Percentiles rank a stretch among this genome's conserved stretches.
These are phyloP conservation scores for Xerocomellus chrysenteron DNA, from an alignment of 768 basidiomycete genomes.

Conservation along the genomic window DNA sequence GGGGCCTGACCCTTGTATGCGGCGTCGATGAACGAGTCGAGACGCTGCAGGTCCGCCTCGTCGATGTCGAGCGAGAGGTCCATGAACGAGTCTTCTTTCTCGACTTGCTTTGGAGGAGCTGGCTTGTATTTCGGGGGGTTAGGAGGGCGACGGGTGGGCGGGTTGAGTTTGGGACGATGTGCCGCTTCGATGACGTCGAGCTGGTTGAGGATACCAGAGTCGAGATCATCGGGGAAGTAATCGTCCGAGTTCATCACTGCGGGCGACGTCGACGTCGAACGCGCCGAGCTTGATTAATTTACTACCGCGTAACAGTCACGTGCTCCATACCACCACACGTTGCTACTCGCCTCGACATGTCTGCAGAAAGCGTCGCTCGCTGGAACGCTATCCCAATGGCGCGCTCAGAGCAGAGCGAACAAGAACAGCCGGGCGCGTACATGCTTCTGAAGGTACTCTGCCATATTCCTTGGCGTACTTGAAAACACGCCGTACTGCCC, in stretches of 20 bases:
- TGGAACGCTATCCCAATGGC: slow-evolving; percentile 70
- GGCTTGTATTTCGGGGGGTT: slow-evolving; percentile 15
- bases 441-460: slow-evolving; percentile 68
- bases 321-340: background rate
- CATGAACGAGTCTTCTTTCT: slow-evolving; percentile 46
- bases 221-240: slow-evolving; percentile 67
- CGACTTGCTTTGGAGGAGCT: slow-evolving; percentile 11
- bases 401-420: slow-evolving; percentile 31
- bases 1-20: slow-evolving; percentile 41
- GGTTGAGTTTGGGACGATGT: slow-evolving; percentile 31
- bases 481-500: slow-evolving; percentile 55
- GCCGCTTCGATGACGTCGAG: slow-evolving; percentile 73
- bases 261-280: slow-evolving; percentile 1
- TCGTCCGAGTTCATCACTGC: slow-evolving; percentile 71
- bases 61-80: slow-evolving; percentile 60
- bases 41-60: slow-evolving; percentile 48
- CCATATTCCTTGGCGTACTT: slow-evolving; percentile 43
- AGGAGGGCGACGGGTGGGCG: slow-evolving; percentile 1
- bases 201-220: slow-evolving; percentile 57
- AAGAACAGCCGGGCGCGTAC: slow-evolving; percentile 22
- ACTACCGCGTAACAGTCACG: slow-evolving; percentile 14
- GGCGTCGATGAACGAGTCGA: slow-evolving; percentile 55
- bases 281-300: background rate
- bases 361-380: slow-evolving; percentile 58
- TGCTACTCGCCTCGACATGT: slow-evolving; percentile 42